Evolutionary conservation across 352 stramenopile species (phyloP), one percentile per base, ranked within the genome.

Genomic region (Phytophthora meadii): DNA sequence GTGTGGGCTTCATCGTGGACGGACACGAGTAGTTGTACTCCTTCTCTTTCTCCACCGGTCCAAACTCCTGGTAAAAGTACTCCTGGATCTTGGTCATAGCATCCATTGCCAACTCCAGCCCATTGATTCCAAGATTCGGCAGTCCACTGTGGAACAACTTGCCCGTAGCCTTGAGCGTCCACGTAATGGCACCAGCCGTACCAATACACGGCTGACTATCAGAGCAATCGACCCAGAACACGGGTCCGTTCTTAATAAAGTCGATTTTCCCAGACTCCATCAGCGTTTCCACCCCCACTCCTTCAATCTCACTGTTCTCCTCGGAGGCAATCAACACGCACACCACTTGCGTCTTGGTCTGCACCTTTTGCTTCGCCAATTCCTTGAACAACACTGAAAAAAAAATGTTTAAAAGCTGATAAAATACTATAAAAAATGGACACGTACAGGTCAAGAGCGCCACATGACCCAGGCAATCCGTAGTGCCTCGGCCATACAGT

Each of bases 161-260:
- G 53, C 93, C 93, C 15, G 81, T 93, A 1, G 89, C 89, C 65
- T 97, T 97, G 10, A 98, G 60, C 36, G 79, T 89, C 93, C 93
- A 98, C 34, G 91, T 94, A 42, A 96, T 85, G 0, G 80, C 77
- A 17, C 90, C 88, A 27, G 90, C 85, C 30, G 93, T 98, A 8
- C 93, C 93, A 46, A 97, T 97, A 73, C 92, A 98, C 14, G 93
- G 92, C 69, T 98, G 89, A 34, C 78, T 94, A 72, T 98, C 93
- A 10, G 90, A 93, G 64, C 87, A 94, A 73, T 98, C 93, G 17
- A 98, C 79, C 93, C 93, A 98, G 51, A 97, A 93, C 28, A 97
- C 83, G 0, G 91, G 92, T 4, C 92, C 90, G 58, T 97, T 95
- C 82, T 97, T 97, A 56, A 98, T 79, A 59, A 96, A 93, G 60